These are phyloP conservation scores for Domatiomyces catenatus DNA, from an alignment of 2,329 filamentous ascomycete species.

Conservation along the genomic window DNA sequence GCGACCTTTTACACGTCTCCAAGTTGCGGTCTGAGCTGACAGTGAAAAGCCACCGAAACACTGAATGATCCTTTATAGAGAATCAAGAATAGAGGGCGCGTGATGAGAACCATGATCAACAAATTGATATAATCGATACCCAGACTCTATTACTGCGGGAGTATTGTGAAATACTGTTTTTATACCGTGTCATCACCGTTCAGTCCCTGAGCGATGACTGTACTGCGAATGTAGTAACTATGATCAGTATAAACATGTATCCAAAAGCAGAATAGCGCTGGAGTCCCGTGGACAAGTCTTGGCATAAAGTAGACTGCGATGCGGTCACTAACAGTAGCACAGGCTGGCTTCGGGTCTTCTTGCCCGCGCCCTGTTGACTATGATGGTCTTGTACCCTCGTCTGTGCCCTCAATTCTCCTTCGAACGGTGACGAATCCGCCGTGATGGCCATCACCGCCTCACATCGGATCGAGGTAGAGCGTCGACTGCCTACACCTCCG, in stretches of 20 bases:
- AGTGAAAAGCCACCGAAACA: conserved; percentile 56
- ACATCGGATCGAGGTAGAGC: conserved; percentile 24
- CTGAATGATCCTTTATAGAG: conserved; percentile 56
- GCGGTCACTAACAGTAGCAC: background rate
- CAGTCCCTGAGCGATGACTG: background rate
- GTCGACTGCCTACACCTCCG: conserved; percentile 27
- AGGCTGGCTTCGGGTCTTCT: background rate
- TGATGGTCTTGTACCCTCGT: background rate
- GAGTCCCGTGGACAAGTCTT: background rate
- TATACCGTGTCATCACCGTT: background rate
- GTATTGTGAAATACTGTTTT: background rate
- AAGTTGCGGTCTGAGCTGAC: conserved; percentile 2
- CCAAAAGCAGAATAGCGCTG: background rate
- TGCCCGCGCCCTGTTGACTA: background rate
- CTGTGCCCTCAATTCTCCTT: background rate
- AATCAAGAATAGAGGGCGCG: background rate
- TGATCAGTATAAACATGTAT: background rate
- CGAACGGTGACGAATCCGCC: background rate
- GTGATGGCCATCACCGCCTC: conserved; percentile 31
- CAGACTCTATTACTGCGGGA: background rate
- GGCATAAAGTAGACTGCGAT: background rate
- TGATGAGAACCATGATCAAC: background rate
- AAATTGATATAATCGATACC: background rate
- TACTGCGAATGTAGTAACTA: background rate
- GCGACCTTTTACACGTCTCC: background rate